phyloP scores from a whole-genome alignment of 805 yeast species.

The Metschnikowia noctiluminum region DNA sequence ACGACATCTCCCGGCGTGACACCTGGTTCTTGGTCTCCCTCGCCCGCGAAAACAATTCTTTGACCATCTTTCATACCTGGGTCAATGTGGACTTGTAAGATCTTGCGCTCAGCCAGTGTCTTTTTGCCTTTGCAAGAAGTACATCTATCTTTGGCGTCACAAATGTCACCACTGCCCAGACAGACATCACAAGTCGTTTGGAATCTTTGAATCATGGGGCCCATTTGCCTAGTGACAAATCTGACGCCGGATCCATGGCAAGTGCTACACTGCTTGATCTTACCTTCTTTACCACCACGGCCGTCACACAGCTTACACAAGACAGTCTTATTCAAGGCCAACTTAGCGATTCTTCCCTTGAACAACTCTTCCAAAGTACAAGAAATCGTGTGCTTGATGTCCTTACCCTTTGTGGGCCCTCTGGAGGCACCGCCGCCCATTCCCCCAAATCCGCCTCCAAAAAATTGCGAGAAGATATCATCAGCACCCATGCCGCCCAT shows the following conservation, averaged over 20 bases:
- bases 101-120: conserved; percentile 82
- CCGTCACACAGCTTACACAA: conserved; percentile 89
- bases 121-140: conserved; percentile 84
- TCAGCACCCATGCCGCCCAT: conserved; percentile 61
- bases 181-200: conserved; percentile 92
- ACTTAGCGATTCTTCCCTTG: conserved; percentile 90
- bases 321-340: conserved; percentile 89
- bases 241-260: conserved; percentile 93
- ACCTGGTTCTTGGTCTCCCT: conserved; percentile 96
- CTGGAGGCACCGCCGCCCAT: conserved; percentile 64
- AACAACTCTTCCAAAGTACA: conserved; percentile 90
- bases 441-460: conserved; percentile 59
- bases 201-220: conserved; percentile 98
- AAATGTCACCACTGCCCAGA: conserved; percentile 87
- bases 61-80: conserved; percentile 98
- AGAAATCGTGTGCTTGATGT: conserved; percentile 81
- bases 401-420: conserved; percentile 87
- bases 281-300: conserved; percentile 91
- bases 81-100: conserved; percentile 89
- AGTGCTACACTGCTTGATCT: conserved; percentile 77
- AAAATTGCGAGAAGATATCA: conserved; percentile 77
- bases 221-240: conserved; percentile 96
- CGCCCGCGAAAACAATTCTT: conserved; percentile 85
- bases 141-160: conserved; percentile 87
- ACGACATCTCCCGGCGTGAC: conserved; percentile 95